Base-by-base conservation (phyloP, 768 basidiomycete genomes). In the Lactarius sp. region DNA sequence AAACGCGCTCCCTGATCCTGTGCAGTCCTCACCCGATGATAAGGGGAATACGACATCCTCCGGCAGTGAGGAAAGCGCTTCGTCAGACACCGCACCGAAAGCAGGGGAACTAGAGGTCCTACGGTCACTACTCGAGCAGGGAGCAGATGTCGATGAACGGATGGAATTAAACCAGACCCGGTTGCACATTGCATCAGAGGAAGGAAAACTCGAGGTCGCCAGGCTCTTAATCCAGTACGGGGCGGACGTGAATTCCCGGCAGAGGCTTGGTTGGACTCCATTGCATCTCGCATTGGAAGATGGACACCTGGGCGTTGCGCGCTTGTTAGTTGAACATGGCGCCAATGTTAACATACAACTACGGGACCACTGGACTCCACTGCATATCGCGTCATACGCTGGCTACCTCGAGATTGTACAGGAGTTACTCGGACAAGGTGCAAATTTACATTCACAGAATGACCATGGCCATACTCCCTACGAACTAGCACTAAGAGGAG, bases 381-480 rank as follows among this genome's bases (percentile, higher is more conserved):
- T 59, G 13, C 56, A 58, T 27, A 0, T 37, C 34, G 56, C 47
- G 20, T 36, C 47, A 18, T 7, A 3, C 6, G 27, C 16, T 8
- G 22, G 34, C 9, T 7, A 22, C 46, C 9, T 13, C 7, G n/a
- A 47, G 44, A 36, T 56, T 6, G 56, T 20, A 10, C 10, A 34
- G 33, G 18, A 47, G 16, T 33, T 56, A 34, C 56, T 56, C 9
- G 56, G 47, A 46, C 31, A 44, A n/a, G 55, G 55, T 44, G 55
- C 55, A 56, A 31, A 31, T 44, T 22, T 46, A 2, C 13, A 46
- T 44, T 6, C 18, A 1, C 16, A 8, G 8, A 31, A 56, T 27
- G 27, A 31, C 41, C 2, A 31, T 8, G 31, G 42, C 16, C 55
- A 31, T 1, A 56, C 55, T 31, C 22, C 54, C 2, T 18, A 1